Conservation (phyloP, 2,329 filamentous ascomycete genomes). For the Aspergillus clavatus region DNA sequence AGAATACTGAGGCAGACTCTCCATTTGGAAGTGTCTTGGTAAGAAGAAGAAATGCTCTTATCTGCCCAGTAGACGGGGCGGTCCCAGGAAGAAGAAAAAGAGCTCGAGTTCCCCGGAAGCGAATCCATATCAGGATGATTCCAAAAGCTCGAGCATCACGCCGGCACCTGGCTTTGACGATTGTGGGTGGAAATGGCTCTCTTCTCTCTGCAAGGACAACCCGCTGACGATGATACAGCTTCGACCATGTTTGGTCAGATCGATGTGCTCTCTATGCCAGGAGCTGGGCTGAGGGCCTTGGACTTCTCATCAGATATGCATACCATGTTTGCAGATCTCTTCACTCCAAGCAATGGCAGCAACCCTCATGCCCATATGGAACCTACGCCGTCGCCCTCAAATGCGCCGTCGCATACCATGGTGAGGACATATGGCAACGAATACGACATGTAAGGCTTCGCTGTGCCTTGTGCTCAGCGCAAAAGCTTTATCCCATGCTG, state of each 20-base stretch:
- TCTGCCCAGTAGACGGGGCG: conserved; percentile 41
- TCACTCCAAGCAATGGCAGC: conserved; percentile 21
- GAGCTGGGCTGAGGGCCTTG: conserved; percentile 37
- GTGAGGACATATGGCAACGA: conserved; percentile 40
- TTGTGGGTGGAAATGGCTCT: conserved; percentile 20
- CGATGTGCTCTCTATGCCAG: conserved; percentile 37
- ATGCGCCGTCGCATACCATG: conserved; percentile 22
- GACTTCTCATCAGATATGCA: conserved; percentile 36
- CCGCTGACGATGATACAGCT: conserved; percentile 23
- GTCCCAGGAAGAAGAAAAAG: conserved; percentile 41
- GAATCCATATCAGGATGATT: conserved; percentile 16
- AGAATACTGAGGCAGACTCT: conserved; percentile 10
- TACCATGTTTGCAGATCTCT: conserved; percentile 37
- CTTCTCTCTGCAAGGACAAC: not conserved
- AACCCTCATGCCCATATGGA: conserved; percentile 26
- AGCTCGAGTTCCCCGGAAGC: conserved; percentile 19
- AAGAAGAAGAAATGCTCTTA: conserved; percentile 41
- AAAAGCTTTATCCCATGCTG: conserved; percentile 9
- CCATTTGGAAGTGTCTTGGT: conserved; percentile 30
- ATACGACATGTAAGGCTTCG: conserved; percentile 34
- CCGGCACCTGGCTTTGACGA: conserved; percentile 28
- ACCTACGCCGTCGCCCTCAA: conserved; percentile 24
- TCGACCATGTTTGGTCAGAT: conserved; percentile 38
- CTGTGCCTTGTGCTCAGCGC: not conserved
- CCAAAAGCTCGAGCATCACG: conserved; percentile 19